Evolutionary conservation across 176 grass and related monocot genomes (phyloP).

Genomic region (Canna indica): DNA sequence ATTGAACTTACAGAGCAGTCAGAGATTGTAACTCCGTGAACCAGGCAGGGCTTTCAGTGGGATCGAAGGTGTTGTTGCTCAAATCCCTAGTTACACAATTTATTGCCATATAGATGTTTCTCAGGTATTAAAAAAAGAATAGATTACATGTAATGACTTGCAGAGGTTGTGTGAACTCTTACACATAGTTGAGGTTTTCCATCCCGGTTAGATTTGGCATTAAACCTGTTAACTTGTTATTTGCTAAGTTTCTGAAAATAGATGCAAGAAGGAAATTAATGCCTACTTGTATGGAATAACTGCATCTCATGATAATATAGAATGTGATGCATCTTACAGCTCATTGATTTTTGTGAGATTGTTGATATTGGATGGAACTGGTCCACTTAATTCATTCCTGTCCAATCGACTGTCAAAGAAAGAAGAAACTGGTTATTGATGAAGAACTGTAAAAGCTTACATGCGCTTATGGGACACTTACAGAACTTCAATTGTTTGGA

Average conservation of each 20-base stretch:
- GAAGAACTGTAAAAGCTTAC: background rate
- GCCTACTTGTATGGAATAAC: background rate
- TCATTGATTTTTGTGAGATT: constrained; percentile 56
- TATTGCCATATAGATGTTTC: background rate
- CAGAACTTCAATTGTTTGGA: constrained; percentile 61
- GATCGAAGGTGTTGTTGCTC: constrained; percentile 88
- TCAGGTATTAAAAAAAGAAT: background rate
- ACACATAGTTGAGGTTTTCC: constrained; percentile 61
- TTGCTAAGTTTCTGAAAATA: constrained; percentile 69
- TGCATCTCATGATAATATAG: background rate
- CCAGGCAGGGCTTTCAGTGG: constrained; percentile 58
- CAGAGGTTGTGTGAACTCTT: constrained; percentile 20
- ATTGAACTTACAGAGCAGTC: constrained; percentile 40
- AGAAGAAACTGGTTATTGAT: background rate
- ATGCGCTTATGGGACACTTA: constrained; percentile 33
- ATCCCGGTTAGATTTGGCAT: constrained; percentile 69
- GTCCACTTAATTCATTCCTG: constrained; percentile 50
- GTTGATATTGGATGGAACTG: constrained; percentile 59
- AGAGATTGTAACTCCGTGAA: constrained; percentile 45
- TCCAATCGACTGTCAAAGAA: constrained; percentile 55
- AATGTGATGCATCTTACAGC: constrained; percentile 52
- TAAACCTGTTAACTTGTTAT: constrained; percentile 62
- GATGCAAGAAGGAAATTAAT: constrained; percentile 10
- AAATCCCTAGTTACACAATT: constrained; percentile 68
- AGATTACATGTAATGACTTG: constrained; percentile 10